These are phyloP conservation scores for Amanita polypyramis DNA, from an alignment of 768 basidiomycete genomes.

Conservation along the genomic window DNA sequence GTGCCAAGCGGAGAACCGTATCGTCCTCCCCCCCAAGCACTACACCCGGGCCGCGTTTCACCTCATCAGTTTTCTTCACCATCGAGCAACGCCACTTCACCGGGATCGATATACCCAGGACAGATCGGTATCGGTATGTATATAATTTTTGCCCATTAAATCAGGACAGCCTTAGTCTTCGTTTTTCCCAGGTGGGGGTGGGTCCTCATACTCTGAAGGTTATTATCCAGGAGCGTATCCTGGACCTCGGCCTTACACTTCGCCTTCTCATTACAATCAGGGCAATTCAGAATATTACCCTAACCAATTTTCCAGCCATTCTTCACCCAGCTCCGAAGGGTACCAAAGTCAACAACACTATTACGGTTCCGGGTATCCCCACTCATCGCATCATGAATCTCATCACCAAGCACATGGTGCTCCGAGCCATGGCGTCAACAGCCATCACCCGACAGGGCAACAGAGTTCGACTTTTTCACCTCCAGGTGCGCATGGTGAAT, in stretches of 20 bases:
- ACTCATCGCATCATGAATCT: not conserved
- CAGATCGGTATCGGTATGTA: slow-evolving; percentile 1
- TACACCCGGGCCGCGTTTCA: not conserved
- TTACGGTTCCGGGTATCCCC: not conserved
- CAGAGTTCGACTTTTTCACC: not conserved
- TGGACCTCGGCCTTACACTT: slow-evolving; percentile 1
- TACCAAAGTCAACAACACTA: not conserved
- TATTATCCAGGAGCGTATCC: not conserved
- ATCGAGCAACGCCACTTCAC: not conserved
- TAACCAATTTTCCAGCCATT: not conserved
- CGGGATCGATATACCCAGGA: not conserved
- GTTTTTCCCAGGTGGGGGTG: not conserved
- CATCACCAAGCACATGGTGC: not conserved
- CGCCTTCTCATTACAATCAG: not conserved
- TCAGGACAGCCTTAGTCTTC: not conserved
- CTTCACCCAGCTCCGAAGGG: not conserved
- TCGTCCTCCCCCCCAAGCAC: not conserved
- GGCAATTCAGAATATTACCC: not conserved
- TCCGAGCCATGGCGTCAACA: not conserved
- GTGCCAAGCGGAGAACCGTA: not conserved
- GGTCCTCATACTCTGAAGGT: slow-evolving; percentile 7
- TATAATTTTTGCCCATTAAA: not conserved
- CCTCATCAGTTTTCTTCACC: not conserved
- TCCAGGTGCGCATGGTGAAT: not conserved
- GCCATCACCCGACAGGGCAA: not conserved